Base-by-base conservation (phyloP, 331 rosid species). In the Phaseolus coccineus region DNA sequence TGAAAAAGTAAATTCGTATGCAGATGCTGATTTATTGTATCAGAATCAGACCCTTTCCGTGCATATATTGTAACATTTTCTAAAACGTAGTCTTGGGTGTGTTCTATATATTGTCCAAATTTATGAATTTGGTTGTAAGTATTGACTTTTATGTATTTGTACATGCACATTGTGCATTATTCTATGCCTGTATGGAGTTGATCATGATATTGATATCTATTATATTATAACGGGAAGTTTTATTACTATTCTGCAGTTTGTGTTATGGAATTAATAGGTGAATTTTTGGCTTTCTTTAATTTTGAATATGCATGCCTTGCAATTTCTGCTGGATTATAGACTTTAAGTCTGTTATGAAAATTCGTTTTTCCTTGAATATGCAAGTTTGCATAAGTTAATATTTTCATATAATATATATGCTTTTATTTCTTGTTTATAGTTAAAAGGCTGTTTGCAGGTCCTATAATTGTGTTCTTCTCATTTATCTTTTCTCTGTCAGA, bases 401-500 rank as follows among this genome's bases (percentile, higher is more conserved):
- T 66, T 30, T 73, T 53, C 11, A 8, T 40, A 40, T 40, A 40
- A 16, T 78, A 15, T 46, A 46, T 50, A 19, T 65, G 51, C 51
- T 31, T 69, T 37, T 74, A 3, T 19, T 33, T 76, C 22, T 67
- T 71, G 73, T 70, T 70, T 24, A 24, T 70, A 74, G 22, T 68
- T 74, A 47, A 39, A 52, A 40, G 14, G 52, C 72, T 77, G 30
- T 73, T 80, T 56, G 71, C 46, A 8, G 51, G 46, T 83, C 47
- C 58, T 71, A 59, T 84, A 62, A 53, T 65, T 67, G 47, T 40
- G 31, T 57, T 73, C 24, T 64, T 33, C 75, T 31, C 46, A 31
- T 53, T 62, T 33, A 27, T 46, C 72, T 74, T 79, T 44, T 74
- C 48, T 77, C 73, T 71, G 57, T 61, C 83, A 91, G 96, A 89